A percentile compares a stretch with the other conserved stretches of the same genome.
phyloP scores from a whole-genome alignment of 2,329 filamentous ascomycete species.

The Colletotrichum paranaense region DNA sequence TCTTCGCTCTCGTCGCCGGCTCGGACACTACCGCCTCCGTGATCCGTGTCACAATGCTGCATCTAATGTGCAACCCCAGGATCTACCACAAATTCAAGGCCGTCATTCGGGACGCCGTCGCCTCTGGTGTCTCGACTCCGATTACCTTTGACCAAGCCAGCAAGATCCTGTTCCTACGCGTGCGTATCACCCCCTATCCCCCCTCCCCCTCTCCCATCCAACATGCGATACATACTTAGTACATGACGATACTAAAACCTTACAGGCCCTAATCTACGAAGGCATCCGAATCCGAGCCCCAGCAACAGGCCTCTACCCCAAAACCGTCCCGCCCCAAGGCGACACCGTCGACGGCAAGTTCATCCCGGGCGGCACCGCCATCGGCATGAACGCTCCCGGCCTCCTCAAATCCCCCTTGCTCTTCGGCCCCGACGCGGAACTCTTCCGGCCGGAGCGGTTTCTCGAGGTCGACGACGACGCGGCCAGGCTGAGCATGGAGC shows the following conservation, averaged over 20 bases:
- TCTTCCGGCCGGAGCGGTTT: constrained; percentile 63
- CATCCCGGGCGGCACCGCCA: constrained; percentile 51
- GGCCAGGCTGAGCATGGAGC: constrained; percentile 50
- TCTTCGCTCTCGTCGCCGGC: constrained; percentile 57
- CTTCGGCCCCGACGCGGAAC: constrained; percentile 53
- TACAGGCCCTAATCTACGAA: constrained; percentile 15
- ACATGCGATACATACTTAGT: no score
- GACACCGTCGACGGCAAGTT: constrained; percentile 43
- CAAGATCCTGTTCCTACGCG: constrained; percentile 6
- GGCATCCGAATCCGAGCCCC: constrained; percentile 18
- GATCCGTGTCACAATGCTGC: constrained; percentile 63
- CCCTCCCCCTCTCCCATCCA: no score
- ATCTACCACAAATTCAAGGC: constrained; percentile 57
- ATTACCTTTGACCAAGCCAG: background rate
- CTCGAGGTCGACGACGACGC: constrained; percentile 50
- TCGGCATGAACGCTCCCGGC: constrained; percentile 47
- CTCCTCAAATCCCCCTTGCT: constrained; percentile 56
- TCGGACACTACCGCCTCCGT: constrained; percentile 68
- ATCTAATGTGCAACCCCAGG: constrained; percentile 61
- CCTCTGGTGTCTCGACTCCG: constrained; percentile 38
- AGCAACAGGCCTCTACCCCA: background rate
- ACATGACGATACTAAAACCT: background rate
- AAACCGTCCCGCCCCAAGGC: constrained; percentile 7
- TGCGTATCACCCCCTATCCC: background rate
- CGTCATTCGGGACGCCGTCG: constrained; percentile 55